Percentiles rank a stretch among this genome's conserved stretches.
These are phyloP conservation scores for Heimioporus sp. DNA, from an alignment of 768 basidiomycete genomes.

Conservation along the genomic window DNA sequence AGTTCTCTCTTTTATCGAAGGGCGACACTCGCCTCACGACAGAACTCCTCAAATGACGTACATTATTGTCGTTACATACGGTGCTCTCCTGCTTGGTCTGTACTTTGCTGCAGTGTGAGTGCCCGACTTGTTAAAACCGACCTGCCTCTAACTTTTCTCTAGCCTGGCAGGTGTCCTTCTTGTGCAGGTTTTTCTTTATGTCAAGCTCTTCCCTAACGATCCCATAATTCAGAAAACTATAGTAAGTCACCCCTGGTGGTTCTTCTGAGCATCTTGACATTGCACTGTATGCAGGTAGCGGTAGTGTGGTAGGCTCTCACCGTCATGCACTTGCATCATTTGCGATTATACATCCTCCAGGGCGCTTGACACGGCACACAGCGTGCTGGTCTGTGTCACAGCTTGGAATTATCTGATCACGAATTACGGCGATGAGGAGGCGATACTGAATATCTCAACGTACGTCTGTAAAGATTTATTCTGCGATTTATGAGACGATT, in stretches of 20 bases:
- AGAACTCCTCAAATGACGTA: constrained; percentile 6
- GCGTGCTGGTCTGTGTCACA: constrained; percentile 38
- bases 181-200: constrained; percentile 28
- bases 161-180: constrained; percentile 29
- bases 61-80: constrained; percentile 19
- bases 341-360: constrained; percentile 3
- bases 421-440: constrained; percentile 37
- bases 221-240: constrained; percentile 14
- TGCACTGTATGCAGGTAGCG: constrained; percentile 19
- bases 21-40: no score
- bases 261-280: neutral
- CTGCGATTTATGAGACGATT: neutral
- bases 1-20: no score
- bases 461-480: constrained; percentile 14
- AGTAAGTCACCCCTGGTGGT: constrained; percentile 13
- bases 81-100: constrained; percentile 30
- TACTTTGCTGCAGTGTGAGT: constrained; percentile 29
- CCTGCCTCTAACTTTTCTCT: neutral
- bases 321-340: neutral
- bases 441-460: constrained; percentile 46
- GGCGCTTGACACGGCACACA: constrained; percentile 40
- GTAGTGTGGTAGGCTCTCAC: constrained; percentile 21
- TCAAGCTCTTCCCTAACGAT: constrained; percentile 30
- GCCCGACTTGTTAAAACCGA: neutral
- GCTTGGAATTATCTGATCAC: constrained; percentile 45